phyloP scores from a whole-genome alignment of 768 basidiomycete species.

The Multifurca ochricompacta region DNA sequence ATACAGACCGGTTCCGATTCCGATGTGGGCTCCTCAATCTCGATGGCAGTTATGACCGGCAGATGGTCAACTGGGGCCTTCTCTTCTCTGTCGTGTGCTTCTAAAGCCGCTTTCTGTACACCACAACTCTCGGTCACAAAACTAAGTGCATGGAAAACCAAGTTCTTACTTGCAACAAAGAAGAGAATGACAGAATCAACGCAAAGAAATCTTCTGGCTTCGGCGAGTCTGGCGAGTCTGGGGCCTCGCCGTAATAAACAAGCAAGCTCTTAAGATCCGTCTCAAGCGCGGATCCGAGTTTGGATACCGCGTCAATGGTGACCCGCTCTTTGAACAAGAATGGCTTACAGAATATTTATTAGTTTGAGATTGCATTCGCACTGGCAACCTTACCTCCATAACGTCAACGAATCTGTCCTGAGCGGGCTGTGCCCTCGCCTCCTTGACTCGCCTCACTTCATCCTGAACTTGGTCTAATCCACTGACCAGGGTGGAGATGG shows the following conservation, averaged over 20 bases:
- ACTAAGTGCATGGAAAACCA: not conserved
- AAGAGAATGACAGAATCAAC: slow-evolving; percentile 65
- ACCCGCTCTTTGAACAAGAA: slow-evolving; percentile 37
- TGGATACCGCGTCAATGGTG: slow-evolving; percentile 57
- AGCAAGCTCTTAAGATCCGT: slow-evolving; percentile 54
- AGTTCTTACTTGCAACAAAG: slow-evolving; percentile 52
- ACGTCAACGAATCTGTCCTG: slow-evolving; percentile 58
- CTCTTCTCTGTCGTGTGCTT: slow-evolving; percentile 46
- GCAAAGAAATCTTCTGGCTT: slow-evolving; percentile 83
- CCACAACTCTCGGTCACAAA: not conserved
- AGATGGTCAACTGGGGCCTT: not conserved
- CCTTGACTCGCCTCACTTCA: slow-evolving; percentile 44
- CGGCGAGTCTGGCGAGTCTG: slow-evolving; percentile 50
- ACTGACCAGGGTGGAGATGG: slow-evolving; percentile 46
- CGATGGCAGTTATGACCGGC: slow-evolving; percentile 13
- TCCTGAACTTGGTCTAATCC: slow-evolving; percentile 50
- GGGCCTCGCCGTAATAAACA: slow-evolving; percentile 70
- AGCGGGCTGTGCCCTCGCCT: slow-evolving; percentile 25
- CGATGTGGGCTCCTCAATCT: slow-evolving; percentile 7
- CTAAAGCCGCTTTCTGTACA: slow-evolving; percentile 60
- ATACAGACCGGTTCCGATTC: slow-evolving; percentile 15
- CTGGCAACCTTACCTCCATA: slow-evolving; percentile 50
- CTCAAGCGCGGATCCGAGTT: slow-evolving; percentile 50
- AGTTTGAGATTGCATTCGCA: not conserved
- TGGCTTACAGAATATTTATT: slow-evolving; percentile 22